A percentile compares a stretch with the other conserved stretches of the same genome.
Conservation (phyloP, 2,329 filamentous ascomycete genomes). For the Rutstroemia sydowiana region DNA sequence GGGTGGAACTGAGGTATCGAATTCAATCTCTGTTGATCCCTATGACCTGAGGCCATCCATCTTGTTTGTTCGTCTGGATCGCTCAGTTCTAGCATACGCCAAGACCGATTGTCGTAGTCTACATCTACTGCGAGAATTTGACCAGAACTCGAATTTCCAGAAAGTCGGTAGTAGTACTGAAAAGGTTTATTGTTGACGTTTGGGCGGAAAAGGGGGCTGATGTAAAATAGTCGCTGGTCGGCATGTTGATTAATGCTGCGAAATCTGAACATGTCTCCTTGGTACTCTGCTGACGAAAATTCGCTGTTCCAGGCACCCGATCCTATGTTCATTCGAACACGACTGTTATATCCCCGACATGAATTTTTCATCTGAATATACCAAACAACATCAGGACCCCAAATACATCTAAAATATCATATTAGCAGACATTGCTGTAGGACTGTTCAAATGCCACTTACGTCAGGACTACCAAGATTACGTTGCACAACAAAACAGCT, state of each 20-base stretch:
- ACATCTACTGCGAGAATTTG: slow-evolving; percentile 5
- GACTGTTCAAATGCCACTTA: slow-evolving; percentile 1
- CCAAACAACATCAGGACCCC: slow-evolving; percentile 12
- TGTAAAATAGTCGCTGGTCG: background rate
- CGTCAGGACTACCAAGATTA: background rate
- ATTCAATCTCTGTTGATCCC: background rate
- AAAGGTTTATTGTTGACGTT: background rate
- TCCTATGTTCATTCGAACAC: slow-evolving; percentile 12
- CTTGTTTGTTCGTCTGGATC: background rate
- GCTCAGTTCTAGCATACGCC: background rate
- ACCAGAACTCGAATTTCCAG: background rate
- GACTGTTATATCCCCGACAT: slow-evolving; percentile 15
- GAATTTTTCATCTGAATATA: slow-evolving; percentile 18
- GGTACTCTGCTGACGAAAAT: background rate
- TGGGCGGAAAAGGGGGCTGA: slow-evolving; percentile 1
- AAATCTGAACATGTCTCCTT: background rate
- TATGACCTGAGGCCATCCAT: background rate
- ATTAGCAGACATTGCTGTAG: no score
- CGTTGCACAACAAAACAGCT: background rate
- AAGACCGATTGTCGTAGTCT: background rate
- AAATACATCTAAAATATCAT: slow-evolving; percentile 1
- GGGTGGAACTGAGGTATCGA: background rate
- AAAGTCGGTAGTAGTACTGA: slow-evolving; percentile 10
- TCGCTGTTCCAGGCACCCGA: no score
- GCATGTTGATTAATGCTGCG: background rate